Conservation (phyloP, 768 basidiomycete genomes). For the Asterophora parasitica region DNA sequence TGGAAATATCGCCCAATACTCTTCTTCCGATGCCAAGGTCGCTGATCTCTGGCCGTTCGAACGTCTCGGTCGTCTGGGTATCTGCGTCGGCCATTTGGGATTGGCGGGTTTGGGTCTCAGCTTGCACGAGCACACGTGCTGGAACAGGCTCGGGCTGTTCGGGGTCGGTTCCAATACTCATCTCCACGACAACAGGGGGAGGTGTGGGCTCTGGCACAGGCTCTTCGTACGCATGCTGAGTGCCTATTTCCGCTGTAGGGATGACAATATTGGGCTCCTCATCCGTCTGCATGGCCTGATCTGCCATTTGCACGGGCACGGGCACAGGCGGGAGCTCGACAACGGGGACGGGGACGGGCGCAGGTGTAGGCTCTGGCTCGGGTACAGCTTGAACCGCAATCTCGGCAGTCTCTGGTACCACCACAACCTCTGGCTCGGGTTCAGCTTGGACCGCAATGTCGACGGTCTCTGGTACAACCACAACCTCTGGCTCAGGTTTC, state of each 20-base stretch:
- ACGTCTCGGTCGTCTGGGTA: conserved; percentile 20
- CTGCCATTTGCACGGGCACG: conserved; percentile 19
- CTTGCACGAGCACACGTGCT: conserved; percentile 22
- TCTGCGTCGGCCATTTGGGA: conserved; percentile 27
- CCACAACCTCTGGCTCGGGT: conserved; percentile 21
- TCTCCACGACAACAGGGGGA: conserved; percentile 12
- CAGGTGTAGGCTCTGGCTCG: conserved; percentile 21
- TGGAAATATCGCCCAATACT: conserved; percentile 4
- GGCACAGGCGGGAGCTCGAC: conserved; percentile 16
- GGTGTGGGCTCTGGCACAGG: too few relatives aligned
- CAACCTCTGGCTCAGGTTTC: conserved; percentile 20
- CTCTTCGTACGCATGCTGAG: conserved; percentile 41
- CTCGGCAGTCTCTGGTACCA: conserved; percentile 30
- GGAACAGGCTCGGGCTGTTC: conserved; percentile 15
- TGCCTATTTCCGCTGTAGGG: conserved; percentile 40
- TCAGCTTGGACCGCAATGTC: conserved; percentile 41
- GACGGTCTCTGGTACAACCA: conserved; percentile 27
- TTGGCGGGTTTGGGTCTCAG: conserved; percentile 34
- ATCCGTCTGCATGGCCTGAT: conserved; percentile 48
- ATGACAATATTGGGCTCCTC: conserved; percentile 29
- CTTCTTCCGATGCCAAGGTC: conserved; percentile 14
- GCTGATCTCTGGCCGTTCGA: conserved; percentile 13
- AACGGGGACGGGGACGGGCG: conserved; percentile 9
- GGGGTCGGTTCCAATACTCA: conserved; percentile 34
- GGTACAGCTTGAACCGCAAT: conserved; percentile 38